Evolutionary conservation across 78 protist species (phyloP).

Genomic region (Mastigamoeba balamuthi): DNA sequence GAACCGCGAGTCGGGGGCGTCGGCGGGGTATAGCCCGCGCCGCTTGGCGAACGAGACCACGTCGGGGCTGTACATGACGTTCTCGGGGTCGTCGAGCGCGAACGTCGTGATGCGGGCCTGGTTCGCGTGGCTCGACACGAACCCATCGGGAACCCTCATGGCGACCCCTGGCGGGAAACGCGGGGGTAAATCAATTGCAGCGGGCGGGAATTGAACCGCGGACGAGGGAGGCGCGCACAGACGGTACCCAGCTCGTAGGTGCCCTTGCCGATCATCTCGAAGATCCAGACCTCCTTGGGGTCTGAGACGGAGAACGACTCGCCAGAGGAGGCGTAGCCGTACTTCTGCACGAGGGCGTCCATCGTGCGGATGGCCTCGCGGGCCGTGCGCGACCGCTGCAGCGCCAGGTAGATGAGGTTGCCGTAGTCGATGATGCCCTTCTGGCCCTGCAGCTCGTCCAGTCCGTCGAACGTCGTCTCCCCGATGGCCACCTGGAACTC

Average conservation of each 20-base stretch:
- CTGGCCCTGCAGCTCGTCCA: too few relatives aligned
- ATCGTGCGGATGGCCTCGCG: slow-evolving; percentile 28
- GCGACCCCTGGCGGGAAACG: too few relatives aligned
- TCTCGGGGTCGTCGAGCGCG: not conserved
- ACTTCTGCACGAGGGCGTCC: not conserved
- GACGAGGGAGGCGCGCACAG: too few relatives aligned
- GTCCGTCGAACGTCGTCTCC: too few relatives aligned
- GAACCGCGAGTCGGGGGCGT: not conserved
- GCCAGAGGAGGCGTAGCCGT: slow-evolving; percentile 23
- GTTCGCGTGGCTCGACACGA: not conserved
- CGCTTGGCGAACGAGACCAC: not conserved
- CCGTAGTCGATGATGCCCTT: too few relatives aligned
- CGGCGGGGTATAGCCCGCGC: not conserved
- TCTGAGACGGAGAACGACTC: slow-evolving; percentile 40
- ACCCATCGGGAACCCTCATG: too few relatives aligned
- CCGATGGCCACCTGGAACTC: too few relatives aligned
- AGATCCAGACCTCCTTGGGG: slow-evolving; percentile 15
- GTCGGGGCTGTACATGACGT: not conserved
- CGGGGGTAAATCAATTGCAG: too few relatives aligned
- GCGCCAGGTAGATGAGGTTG: too few relatives aligned
- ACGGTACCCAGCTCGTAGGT: too few relatives aligned
- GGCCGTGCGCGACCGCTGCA: too few relatives aligned
- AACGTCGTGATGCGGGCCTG: not conserved
- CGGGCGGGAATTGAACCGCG: too few relatives aligned
- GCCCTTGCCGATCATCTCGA: slow-evolving; percentile 39